A percentile compares a stretch with the other conserved stretches of the same genome.
Conservation (phyloP, 2,329 filamentous ascomycete genomes). For the Mollisia scopiformis region DNA sequence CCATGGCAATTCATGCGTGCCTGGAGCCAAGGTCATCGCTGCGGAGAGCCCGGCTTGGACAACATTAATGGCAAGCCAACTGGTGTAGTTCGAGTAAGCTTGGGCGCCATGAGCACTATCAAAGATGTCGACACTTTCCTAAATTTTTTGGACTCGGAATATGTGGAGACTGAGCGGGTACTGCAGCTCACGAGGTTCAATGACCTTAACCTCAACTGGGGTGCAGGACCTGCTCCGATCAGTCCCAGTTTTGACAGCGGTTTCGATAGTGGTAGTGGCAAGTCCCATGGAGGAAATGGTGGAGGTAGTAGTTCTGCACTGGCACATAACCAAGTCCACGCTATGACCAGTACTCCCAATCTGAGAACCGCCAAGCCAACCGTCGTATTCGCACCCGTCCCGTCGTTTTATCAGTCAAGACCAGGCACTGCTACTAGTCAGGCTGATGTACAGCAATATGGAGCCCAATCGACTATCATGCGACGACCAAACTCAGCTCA, state of each 20-base stretch:
- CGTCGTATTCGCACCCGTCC: too few relatives aligned
- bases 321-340: background rate
- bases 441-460: too few relatives aligned
- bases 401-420: too few relatives aligned
- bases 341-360: constrained; percentile 11
- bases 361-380: background rate
- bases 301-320: background rate
- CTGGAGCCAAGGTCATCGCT: constrained; percentile 82
- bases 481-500: background rate
- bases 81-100: constrained; percentile 79
- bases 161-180: constrained; percentile 12
- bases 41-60: constrained; percentile 69
- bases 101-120: constrained; percentile 86
- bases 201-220: background rate
- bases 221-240: background rate
- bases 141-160: constrained; percentile 63
- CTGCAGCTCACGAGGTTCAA: background rate
- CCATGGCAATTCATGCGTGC: constrained; percentile 83
- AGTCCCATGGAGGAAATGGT: background rate
- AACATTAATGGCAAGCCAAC: constrained; percentile 84
- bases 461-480: background rate
- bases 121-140: constrained; percentile 74
- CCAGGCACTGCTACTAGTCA: constrained; percentile 4
- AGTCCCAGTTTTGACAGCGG: too few relatives aligned
- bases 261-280: constrained; percentile 6